Percentiles rank a stretch among this genome's conserved stretches.
phyloP scores from a whole-genome alignment of 768 basidiomycete species.

The Lentinula raphanica region DNA sequence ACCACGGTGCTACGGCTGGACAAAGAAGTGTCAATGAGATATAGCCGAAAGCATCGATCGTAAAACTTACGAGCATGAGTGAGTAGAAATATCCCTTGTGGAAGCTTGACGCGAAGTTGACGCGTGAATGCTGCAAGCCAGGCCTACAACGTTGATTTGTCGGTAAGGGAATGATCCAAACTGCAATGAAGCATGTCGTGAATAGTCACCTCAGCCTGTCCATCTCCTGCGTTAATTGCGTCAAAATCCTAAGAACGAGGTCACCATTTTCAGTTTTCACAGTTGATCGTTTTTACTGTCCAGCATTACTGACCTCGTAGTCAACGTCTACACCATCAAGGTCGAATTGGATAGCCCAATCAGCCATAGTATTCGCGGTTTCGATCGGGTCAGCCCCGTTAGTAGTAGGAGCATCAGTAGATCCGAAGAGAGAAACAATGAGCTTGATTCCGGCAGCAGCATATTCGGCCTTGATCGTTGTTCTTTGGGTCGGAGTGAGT shows the following conservation, averaged over 20 bases:
- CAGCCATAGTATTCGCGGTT: constrained; percentile 60
- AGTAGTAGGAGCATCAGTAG: constrained; percentile 35
- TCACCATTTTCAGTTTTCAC: too few relatives aligned
- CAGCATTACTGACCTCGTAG: constrained; percentile 55
- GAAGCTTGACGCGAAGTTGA: constrained; percentile 43
- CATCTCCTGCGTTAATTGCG: constrained; percentile 49
- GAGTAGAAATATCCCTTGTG: constrained; percentile 43
- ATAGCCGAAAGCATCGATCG: background rate
- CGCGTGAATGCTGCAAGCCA: constrained; percentile 54
- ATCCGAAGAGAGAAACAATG: constrained; percentile 51
- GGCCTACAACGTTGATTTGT: constrained; percentile 19
- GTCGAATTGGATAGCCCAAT: constrained; percentile 54
- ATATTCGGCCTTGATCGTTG: constrained; percentile 41
- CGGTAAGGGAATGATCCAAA: too few relatives aligned
- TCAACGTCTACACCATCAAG: constrained; percentile 74
- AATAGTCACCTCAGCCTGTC: constrained; percentile 41
- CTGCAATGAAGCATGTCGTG: background rate
- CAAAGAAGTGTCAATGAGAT: background rate
- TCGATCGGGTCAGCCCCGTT: constrained; percentile 53
- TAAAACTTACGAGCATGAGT: constrained; percentile 49
- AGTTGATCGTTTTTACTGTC: too few relatives aligned
- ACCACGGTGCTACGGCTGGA: constrained; percentile 47
- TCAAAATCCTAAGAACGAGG: constrained; percentile 45
- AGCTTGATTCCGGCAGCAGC: constrained; percentile 51
- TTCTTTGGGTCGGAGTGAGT: constrained; percentile 32